Evolutionary conservation across 306 rosid genomes (phyloP), one percentile per base, ranked within the genome.

Genomic region (Fragaria nilgerrensis): DNA sequence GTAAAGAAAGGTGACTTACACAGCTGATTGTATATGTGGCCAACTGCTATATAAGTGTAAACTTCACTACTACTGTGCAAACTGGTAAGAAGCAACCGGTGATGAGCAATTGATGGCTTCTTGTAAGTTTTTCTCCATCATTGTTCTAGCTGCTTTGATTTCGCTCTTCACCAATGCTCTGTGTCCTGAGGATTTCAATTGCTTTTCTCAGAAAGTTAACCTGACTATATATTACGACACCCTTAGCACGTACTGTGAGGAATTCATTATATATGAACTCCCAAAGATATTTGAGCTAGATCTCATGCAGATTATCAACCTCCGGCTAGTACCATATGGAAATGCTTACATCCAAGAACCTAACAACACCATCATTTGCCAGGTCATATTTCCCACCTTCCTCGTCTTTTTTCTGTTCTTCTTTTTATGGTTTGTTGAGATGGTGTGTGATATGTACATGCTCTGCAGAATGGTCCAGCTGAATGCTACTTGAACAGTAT

Each of bases 261-360:
- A 92, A 47, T 94, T 94, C 90, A 82, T 90, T 53, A 94, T 84
- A 27, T 89, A 89, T 50, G 87, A 87, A 80, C 80, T 92, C 17
- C 87, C 73, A 70, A 86, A 74, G 81, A 66, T 86, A 81, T 92
- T 94, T 79, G 84, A 92, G 85, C 85, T 82, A 4, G 93, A 82
- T n/a, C 88, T 92, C 7, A 81, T 86, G 80, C 72, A 86, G 80
- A 70, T 86, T 81, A 88, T 94, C n/a, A 71, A 92, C 81, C 94
- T 94, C 78, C 84, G 92, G 66, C 37, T 94, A 90, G 36, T 92
- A 16, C 98, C 98, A 13, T 94, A 92, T 91, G 98, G 97, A 19
- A 94, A 92, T 14, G 89, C 77, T 84, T 86, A 53, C 78, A 49
- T 79, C 84, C 29, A 65, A 88, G 79, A 88, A 84, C 82, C 50